phyloP scores from a whole-genome alignment of 2,329 filamentous ascomycete genomes.

The Dothiorella sarmentorum region DNA sequence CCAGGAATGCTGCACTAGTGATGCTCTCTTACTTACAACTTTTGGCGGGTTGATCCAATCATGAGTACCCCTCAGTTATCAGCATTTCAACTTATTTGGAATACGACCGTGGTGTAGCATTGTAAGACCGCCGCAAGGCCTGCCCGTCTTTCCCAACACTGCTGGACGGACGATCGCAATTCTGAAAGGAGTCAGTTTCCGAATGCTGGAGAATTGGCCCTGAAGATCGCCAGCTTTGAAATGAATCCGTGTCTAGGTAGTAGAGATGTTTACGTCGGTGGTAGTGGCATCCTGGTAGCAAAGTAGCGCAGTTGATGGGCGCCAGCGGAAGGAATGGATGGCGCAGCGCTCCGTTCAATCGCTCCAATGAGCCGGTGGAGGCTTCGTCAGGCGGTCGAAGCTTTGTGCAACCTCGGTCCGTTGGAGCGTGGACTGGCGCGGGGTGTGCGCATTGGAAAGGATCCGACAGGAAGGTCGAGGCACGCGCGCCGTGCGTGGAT shows the following conservation, averaged over 20 bases:
- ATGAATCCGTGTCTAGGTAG: no score
- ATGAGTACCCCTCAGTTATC: no score
- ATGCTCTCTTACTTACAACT: no score
- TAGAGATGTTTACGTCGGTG: no score
- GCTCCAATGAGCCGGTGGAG: background rate
- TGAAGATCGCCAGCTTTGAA: background rate
- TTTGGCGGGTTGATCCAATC: no score
- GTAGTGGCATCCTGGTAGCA: slow-evolving; percentile 2
- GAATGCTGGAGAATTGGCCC: background rate
- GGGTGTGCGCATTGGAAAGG: slow-evolving; percentile 3
- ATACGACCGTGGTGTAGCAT: no score
- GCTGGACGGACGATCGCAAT: no score
- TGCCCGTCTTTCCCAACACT: no score
- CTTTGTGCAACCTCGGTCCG: background rate
- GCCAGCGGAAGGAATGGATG: background rate
- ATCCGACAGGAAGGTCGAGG: background rate
- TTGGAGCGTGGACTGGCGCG: background rate
- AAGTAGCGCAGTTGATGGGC: background rate
- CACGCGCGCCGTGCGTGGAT: background rate
- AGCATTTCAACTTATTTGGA: no score
- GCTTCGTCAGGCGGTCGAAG: background rate
- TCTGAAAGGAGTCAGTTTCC: no score
- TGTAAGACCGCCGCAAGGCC: no score
- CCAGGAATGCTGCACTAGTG: no score
- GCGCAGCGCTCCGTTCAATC: slow-evolving; percentile 1